Base-by-base conservation (phyloP, 106 monocot genomes). In the Phalaenopsis aphrodite region DNA sequence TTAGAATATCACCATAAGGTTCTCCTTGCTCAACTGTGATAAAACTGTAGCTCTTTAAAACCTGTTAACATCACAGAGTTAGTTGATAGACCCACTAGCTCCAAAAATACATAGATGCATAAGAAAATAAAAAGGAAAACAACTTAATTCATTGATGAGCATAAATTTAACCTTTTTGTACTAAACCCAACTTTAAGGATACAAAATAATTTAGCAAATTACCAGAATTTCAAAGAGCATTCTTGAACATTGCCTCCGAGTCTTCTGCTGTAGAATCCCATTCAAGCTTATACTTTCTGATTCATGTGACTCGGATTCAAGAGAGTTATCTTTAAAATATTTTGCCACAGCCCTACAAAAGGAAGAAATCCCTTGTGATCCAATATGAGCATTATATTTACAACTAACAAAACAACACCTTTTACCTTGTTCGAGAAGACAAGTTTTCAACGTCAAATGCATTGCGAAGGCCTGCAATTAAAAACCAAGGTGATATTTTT, bases 1-100 rank as follows among this genome's bases (percentile, higher is more conserved):
- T 81, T 41, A 75, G 66, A 64, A 97, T 92, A 77, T 92, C 94
- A n/a, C 85, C 90, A 83, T 97, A 97, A 39, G 90, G 41, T 86
- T 90, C 88, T 23, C 82, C 73, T 83, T 97, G 94, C 73, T 88
- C 57, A 21, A 94, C 92, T 78, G 87, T 82, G n/a, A 97, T 86
- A 72, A 87, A 79, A 7, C 73, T 85, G 78, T 24, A 48, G 76
- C 48, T 76, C 76, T 76, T 76, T 36, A 76, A 76, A 49, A 76
- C 76, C 76, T 76, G 76, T 52, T 52, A 14, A 14, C 52, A 52
- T 15, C 52, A 52, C 12, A 39, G 5, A 23, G 14, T 14, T 66
- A 69, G 23, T 15, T 38, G 11, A 39, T 14, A 37, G 5, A 3
- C 2, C 8, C 19, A 38, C 64, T 5, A 24, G 1, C 38, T 69